Base-by-base conservation (phyloP, 202 grass and related monocot genomes). In the Panicum hallii region DNA sequence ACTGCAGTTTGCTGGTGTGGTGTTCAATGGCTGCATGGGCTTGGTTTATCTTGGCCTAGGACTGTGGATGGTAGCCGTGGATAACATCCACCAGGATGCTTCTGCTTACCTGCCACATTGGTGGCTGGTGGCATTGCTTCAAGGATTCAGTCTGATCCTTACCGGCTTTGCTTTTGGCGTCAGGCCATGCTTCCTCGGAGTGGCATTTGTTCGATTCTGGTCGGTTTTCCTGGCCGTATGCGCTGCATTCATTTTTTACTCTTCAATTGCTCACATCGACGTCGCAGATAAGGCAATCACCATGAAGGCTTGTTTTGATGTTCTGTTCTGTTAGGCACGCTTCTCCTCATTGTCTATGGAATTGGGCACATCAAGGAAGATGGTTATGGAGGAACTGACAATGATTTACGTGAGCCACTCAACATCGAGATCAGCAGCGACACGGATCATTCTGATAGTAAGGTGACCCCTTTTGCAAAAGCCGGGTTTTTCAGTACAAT, bases 401-500 rank as follows among this genome's bases (percentile, higher is more conserved):
- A 46, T 74, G 75, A 49, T 90, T 62, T 92, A 16, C 92, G 80
- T 53, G 81, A 80, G 67, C 87, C 89, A 54, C 80, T 98, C 26
- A 95, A 73, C 72, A 19, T 19, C 22, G 84, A 82, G 61, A 47
- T 20, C 13, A 55, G 32, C 82, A 16, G 0, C 11, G 79, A 62
- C 7, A 78, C 14, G 19, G 46, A 81, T 70, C 83, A 89, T 73
- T 70, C 79, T 62, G 50, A 81, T 16, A 47, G 17, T 42, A n/a
- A 65, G 47, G 83, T 79, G 2, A 87, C 87, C 70, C 83, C 83
- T 40, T 94, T 98, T 84, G 91, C 91, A 15, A 79, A 81, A 81
- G 91, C 91, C 52, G 89, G 91, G 0, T 80, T 90, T 69, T 87
- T 95, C 68, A 95, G 89, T 46, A 55, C 66, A 69, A 90, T 98